phyloP scores from a whole-genome alignment of 2,329 filamentous ascomycete species.

The Phyllosticta citribraziliensis region DNA sequence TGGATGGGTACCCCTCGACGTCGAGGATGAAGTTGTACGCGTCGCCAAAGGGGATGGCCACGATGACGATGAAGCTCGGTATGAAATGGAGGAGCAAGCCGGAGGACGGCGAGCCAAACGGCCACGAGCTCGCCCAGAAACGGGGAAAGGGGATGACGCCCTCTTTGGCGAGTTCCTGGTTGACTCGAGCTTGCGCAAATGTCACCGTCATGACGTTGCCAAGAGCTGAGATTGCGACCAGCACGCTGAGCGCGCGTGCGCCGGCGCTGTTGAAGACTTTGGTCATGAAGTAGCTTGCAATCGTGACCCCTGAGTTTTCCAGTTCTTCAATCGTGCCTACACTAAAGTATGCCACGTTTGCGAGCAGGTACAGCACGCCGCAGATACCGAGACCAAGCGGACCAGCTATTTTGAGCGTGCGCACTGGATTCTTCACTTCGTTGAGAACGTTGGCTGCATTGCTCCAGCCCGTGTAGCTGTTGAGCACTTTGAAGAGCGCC shows the following conservation, averaged over 20 bases:
- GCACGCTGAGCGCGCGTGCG: conserved; percentile 44
- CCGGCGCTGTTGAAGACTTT: conserved; percentile 52
- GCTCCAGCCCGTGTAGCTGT: conserved; percentile 52
- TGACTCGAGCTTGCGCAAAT: conserved; percentile 56
- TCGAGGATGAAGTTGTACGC: conserved; percentile 67
- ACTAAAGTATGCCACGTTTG: conserved; percentile 54
- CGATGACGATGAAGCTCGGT: conserved; percentile 57
- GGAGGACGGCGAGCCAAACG: conserved; percentile 57
- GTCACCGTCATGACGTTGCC: conserved; percentile 67
- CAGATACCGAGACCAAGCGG: conserved; percentile 51
- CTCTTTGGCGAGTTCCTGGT: conserved; percentile 63
- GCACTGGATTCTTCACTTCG: conserved; percentile 58
- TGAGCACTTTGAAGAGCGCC: conserved; percentile 56
- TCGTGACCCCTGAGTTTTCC: conserved; percentile 54
- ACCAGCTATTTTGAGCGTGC: conserved; percentile 54
- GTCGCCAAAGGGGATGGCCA: conserved; percentile 52
- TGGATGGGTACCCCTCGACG: conserved; percentile 57
- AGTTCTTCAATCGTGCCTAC: conserved; percentile 60
- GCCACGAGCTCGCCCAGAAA: conserved; percentile 52
- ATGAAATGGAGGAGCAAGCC: conserved; percentile 61
- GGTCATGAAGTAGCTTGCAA: conserved; percentile 59
- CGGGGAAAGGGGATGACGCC: conserved; percentile 58
- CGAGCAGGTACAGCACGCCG: conserved; percentile 55
- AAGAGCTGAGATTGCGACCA: conserved; percentile 56
- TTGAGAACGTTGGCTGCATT: conserved; percentile 64